These are phyloP conservation scores for Porpolomopsis calyptriformis DNA, from an alignment of 768 basidiomycete species.

Conservation along the genomic window DNA sequence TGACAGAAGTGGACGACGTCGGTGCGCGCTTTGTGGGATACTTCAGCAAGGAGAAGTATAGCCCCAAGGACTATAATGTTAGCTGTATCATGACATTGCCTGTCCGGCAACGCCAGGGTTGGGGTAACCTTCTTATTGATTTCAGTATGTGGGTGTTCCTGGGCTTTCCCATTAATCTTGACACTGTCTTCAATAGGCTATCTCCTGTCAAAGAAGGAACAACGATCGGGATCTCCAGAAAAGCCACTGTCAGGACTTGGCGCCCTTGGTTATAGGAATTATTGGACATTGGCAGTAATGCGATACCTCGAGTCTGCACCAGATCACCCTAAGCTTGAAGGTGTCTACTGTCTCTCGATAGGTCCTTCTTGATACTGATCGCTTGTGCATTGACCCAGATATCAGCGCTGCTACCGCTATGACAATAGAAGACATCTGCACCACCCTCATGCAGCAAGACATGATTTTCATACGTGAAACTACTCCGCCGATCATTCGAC, in stretches of 20 bases:
- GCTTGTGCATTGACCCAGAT: conserved; percentile 34
- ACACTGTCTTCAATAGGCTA: conserved; percentile 52
- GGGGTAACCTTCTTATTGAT: conserved; percentile 95
- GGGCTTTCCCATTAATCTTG: background rate
- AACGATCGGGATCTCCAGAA: conserved; percentile 83
- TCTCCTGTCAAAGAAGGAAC: conserved; percentile 90
- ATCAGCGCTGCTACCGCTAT: conserved; percentile 81
- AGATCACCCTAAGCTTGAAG: conserved; percentile 60
- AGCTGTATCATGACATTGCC: conserved; percentile 99
- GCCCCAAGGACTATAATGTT: conserved; percentile 92
- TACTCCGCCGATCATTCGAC: conserved; percentile 43
- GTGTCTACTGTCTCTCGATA: conserved; percentile 24
- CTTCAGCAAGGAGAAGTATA: conserved; percentile 97
- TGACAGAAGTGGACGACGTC: conserved; percentile 80
- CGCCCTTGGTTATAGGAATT: conserved; percentile 86
- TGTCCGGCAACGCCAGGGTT: conserved; percentile 86
- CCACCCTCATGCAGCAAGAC: conserved; percentile 57
- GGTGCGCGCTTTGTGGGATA: conserved; percentile 96
- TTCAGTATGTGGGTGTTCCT: conserved; percentile 70
- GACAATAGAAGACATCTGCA: conserved; percentile 80
- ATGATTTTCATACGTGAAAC: conserved; percentile 57
- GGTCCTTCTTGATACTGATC: conserved; percentile 2
- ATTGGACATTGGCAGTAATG: conserved; percentile 88
- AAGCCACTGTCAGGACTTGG: conserved; percentile 91
- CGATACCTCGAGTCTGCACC: conserved; percentile 55